Evolutionary conservation across 305 asterid species (phyloP).

Genomic region (Rubia tinctorum): DNA sequence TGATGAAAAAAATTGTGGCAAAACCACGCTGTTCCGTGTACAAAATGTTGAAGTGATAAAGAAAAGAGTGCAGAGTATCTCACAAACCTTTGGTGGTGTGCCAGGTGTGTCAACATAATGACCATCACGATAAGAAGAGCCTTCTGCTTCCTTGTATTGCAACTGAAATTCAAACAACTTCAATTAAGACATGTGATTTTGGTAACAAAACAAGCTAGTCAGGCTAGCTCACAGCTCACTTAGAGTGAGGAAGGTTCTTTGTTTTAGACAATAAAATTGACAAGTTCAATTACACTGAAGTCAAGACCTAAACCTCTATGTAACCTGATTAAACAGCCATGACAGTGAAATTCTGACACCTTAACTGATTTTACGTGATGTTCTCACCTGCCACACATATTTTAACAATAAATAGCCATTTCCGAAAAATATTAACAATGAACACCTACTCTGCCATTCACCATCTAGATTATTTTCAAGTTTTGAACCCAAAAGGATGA

Average conservation of each 20-base stretch:
- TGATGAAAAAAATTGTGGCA: background rate
- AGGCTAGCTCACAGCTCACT: background rate
- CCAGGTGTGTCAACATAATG: constrained; percentile 87
- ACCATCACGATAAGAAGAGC: constrained; percentile 82
- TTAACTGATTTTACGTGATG: background rate
- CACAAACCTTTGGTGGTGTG: constrained; percentile 84
- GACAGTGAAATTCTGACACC: background rate
- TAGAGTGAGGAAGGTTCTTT: background rate
- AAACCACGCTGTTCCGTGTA: background rate
- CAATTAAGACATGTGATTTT: constrained; percentile 7
- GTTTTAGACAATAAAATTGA: background rate
- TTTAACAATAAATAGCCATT: background rate
- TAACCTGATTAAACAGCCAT: background rate
- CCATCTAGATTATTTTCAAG: background rate
- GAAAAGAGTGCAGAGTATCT: background rate
- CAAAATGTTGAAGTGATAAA: background rate
- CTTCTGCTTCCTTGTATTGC: constrained; percentile 96
- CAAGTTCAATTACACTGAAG: background rate
- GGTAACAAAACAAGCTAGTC: background rate
- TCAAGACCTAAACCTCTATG: background rate
- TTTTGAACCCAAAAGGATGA: background rate
- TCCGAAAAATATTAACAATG: background rate
- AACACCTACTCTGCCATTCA: background rate
- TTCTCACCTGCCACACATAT: too few relatives aligned
- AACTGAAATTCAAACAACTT: constrained; percentile 39